phyloP scores from a whole-genome alignment of 2,329 filamentous ascomycete genomes.

The Monosporascus sp. region DNA sequence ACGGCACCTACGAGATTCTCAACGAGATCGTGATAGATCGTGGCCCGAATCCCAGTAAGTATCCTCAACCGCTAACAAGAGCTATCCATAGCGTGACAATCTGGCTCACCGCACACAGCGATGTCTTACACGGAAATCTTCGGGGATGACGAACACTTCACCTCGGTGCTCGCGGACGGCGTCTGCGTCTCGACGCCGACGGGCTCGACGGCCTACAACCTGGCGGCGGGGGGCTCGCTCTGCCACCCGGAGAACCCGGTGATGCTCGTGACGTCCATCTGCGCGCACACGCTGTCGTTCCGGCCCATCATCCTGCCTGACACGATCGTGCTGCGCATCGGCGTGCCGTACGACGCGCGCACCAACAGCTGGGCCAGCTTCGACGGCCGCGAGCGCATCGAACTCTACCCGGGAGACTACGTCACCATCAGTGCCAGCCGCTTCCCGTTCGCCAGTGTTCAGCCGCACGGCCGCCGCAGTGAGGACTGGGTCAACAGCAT shows the following conservation, averaged over 20 bases:
- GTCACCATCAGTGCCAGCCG: constrained; percentile 77
- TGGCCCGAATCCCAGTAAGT: constrained; percentile 83
- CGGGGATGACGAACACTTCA: constrained; percentile 92
- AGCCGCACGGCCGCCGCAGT: constrained; percentile 61
- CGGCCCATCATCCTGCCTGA: constrained; percentile 94
- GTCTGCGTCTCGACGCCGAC: constrained; percentile 93
- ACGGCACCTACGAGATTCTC: constrained; percentile 81
- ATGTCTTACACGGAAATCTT: constrained; percentile 93
- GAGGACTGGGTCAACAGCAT: constrained; percentile 84
- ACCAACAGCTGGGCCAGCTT: constrained; percentile 96
- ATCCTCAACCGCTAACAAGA: background rate
- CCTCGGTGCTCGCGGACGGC: constrained; percentile 86
- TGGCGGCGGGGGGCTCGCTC: constrained; percentile 89
- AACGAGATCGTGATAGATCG: constrained; percentile 97
- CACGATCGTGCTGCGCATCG: constrained; percentile 86
- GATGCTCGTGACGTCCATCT: constrained; percentile 90
- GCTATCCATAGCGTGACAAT: background rate
- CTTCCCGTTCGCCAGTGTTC: constrained; percentile 74
- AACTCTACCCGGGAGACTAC: constrained; percentile 73
- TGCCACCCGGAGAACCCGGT: constrained; percentile 96
- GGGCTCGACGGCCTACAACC: constrained; percentile 90
- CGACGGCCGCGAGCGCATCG: constrained; percentile 84
- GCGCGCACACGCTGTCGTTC: constrained; percentile 91
- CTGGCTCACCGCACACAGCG: constrained; percentile 41
- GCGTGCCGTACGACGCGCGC: constrained; percentile 89